phyloP scores from a whole-genome alignment of 2,329 filamentous ascomycete species.

The Plenodomus tracheiphilus region DNA sequence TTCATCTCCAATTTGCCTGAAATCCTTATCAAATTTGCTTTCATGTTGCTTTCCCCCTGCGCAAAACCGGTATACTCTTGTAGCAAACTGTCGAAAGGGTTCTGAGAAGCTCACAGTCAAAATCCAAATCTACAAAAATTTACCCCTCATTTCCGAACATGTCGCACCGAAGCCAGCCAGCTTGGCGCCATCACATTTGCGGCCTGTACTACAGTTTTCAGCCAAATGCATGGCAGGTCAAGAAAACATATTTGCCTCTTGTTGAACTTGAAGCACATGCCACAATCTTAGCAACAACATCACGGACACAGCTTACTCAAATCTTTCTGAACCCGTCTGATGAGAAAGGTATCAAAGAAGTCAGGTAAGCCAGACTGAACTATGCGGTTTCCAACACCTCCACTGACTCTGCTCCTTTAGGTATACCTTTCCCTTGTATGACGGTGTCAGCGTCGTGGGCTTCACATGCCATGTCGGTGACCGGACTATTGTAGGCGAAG shows the following conservation, averaged over 20 bases:
- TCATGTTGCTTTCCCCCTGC: no score
- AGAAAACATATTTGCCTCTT: constrained; percentile 57
- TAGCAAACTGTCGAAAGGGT: no score
- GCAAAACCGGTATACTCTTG: no score
- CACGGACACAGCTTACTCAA: constrained; percentile 58
- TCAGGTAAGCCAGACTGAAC: constrained; percentile 35
- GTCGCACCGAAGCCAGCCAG: not conserved
- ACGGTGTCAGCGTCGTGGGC: constrained; percentile 69
- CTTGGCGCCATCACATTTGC: constrained; percentile 18
- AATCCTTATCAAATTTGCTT: no score
- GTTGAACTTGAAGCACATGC: constrained; percentile 61
- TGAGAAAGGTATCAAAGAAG: constrained; percentile 53
- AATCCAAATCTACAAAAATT: not conserved
- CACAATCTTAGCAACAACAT: constrained; percentile 61
- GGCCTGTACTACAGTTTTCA: constrained; percentile 35
- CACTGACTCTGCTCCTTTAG: not conserved
- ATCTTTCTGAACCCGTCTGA: constrained; percentile 63
- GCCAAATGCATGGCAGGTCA: not conserved
- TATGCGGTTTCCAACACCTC: not conserved
- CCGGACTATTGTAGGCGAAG: constrained; percentile 64
- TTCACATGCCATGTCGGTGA: constrained; percentile 68
- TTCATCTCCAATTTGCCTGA: no score
- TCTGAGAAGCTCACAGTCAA: not conserved
- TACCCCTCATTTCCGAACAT: not conserved
- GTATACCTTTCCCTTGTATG: constrained; percentile 73